A percentile compares a stretch with the other conserved stretches of the same genome.
Conservation (phyloP, 176 grass and related monocot genomes). For the Miscanthus lutarioriparius region DNA sequence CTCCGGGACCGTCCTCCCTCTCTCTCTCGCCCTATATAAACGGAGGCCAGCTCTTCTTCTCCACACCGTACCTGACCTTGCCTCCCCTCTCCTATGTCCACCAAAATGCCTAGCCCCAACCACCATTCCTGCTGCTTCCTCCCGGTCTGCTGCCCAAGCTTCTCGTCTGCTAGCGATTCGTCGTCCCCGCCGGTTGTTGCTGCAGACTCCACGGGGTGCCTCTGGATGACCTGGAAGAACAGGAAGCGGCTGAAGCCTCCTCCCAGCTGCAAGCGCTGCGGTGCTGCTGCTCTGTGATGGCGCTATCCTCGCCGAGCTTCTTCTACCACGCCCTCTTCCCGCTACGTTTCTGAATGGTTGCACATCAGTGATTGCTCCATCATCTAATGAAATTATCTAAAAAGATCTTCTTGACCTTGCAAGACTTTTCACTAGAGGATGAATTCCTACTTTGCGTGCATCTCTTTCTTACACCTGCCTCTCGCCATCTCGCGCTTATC, state of each 20-base stretch:
- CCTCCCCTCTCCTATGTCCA: background rate
- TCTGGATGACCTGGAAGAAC: background rate
- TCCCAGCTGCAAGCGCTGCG: background rate
- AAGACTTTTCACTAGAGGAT: constrained; percentile 16
- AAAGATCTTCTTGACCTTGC: constrained; percentile 48
- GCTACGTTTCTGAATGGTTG: fast-evolving
- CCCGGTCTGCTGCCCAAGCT: constrained; percentile 15
- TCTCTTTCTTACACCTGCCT: fast-evolving
- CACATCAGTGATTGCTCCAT: fast-evolving
- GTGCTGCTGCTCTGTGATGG: background rate
- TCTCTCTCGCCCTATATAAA: constrained; percentile 31
- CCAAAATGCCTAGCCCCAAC: constrained; percentile 7
- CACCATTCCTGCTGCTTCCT: background rate
- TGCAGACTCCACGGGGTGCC: background rate
- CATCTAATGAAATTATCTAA: fast-evolving
- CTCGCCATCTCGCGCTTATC: background rate
- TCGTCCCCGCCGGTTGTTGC: background rate
- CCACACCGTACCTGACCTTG: background rate
- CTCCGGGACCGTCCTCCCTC: background rate
- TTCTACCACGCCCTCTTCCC: fast-evolving
- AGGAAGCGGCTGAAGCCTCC: constrained; percentile 3
- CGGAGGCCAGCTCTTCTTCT: background rate
- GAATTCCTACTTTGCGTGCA: fast-evolving
- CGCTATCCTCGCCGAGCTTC: constrained; percentile 40
- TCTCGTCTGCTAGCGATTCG: background rate